Conservation (phyloP, 495 filamentous ascomycete genomes). For the Aspergillus funiculosus region DNA sequence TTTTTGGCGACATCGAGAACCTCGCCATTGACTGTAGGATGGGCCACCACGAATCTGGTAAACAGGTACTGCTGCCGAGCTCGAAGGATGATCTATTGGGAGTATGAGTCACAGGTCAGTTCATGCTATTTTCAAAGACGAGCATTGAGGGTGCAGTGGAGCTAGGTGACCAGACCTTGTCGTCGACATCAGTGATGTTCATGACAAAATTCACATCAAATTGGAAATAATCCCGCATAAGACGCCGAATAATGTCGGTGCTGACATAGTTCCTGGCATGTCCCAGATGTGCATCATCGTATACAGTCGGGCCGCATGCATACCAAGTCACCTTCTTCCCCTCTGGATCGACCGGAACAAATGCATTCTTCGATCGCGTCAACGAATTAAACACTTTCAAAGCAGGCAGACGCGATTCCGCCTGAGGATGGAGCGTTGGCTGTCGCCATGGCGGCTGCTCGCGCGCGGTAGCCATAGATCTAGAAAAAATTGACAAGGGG, state of each 20-base stretch:
- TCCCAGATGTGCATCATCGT: slow-evolving; percentile 84
- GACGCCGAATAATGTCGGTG: slow-evolving; percentile 85
- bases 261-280: slow-evolving; percentile 93
- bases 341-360: slow-evolving; percentile 63
- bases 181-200: slow-evolving; percentile 93
- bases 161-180: slow-evolving; percentile 57
- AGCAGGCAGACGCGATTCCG: slow-evolving; percentile 31
- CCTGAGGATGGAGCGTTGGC: slow-evolving; percentile 29
- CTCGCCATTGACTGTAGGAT: slow-evolving; percentile 45
- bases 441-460: slow-evolving; percentile 49
- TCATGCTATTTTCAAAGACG: not conserved
- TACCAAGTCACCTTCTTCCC: slow-evolving; percentile 79
- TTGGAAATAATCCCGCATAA: slow-evolving; percentile 79
- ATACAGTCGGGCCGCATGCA: slow-evolving; percentile 87
- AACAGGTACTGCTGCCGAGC: slow-evolving; percentile 74
- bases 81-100: slow-evolving; percentile 78
- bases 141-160: not conserved
- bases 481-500: slow-evolving; percentile 11
- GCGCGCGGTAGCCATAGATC: slow-evolving; percentile 26
- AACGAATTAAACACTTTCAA: slow-evolving; percentile 67
- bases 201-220: slow-evolving; percentile 87
- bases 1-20: slow-evolving; percentile 50
- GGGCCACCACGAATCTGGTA: slow-evolving; percentile 42
- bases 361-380: slow-evolving; percentile 63
- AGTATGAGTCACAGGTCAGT: slow-evolving; percentile 1